Evolutionary conservation across 345 rosid species (phyloP).

Genomic region (Eucalyptus camaldulensis): DNA sequence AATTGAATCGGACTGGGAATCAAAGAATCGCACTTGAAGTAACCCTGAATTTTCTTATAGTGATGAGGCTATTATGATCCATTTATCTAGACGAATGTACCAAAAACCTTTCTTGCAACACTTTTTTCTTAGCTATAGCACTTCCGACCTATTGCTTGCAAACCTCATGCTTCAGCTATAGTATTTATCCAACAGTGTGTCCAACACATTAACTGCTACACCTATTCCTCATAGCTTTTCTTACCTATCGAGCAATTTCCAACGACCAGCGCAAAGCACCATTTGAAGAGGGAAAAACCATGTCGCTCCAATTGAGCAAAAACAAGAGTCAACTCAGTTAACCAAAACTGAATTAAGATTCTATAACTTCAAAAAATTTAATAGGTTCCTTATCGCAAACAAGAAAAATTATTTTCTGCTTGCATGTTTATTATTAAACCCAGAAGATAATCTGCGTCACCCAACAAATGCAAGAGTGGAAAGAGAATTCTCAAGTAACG

Average conservation of each 20-base stretch:
- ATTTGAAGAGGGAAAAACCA: background rate
- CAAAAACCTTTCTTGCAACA: background rate
- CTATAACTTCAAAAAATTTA: background rate
- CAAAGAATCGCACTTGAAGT: background rate
- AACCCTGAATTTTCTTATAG: background rate
- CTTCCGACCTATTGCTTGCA: background rate
- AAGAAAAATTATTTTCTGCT: background rate
- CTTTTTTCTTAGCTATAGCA: background rate
- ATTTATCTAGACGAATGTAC: background rate
- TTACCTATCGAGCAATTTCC: background rate
- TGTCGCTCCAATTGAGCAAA: background rate
- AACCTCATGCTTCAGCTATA: no score
- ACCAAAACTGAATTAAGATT: background rate
- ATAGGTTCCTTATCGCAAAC: background rate
- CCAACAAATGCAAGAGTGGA: background rate
- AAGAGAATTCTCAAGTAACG: background rate
- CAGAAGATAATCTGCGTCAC: background rate
- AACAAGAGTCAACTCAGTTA: background rate
- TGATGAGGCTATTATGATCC: background rate
- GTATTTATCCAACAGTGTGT: no score
- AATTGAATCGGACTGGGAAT: background rate
- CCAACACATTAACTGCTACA: background rate
- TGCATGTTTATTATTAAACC: background rate
- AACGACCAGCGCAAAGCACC: background rate
- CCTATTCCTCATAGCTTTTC: background rate